phyloP scores from a whole-genome alignment of 1,139 yeast genomes.

The Candida sanyaensis region DNA sequence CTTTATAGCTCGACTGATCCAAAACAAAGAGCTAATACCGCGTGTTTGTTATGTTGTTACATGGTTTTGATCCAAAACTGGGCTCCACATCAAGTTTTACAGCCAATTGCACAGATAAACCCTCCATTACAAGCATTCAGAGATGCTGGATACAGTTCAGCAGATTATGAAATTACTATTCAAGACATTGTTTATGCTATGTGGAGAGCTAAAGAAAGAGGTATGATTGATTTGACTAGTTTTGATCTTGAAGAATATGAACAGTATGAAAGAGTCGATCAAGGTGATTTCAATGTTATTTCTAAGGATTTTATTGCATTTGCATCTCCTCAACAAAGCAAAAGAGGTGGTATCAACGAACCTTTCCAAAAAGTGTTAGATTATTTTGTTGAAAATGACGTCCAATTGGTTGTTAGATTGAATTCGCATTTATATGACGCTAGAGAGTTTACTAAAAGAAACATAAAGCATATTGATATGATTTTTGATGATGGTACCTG shows the following conservation, averaged over 20 bases:
- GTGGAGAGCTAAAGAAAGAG: conserved; percentile 98
- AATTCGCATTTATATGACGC: conserved; percentile 90
- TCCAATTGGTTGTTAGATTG: conserved; percentile 85
- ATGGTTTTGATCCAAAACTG: conserved; percentile 95
- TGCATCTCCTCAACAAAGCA: conserved; percentile 90
- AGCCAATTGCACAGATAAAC: conserved; percentile 88
- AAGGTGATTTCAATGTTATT: conserved; percentile 91
- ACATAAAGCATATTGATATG: conserved; percentile 89
- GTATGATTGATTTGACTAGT: conserved; percentile 81
- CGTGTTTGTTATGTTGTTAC: conserved; percentile 89
- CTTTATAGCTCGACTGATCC: conserved; percentile 84
- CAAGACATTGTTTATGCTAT: conserved; percentile 95
- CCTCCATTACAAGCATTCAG: conserved; percentile 95
- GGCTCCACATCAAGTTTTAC: conserved; percentile 97
- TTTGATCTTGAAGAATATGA: conserved; percentile 94
- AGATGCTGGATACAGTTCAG: conserved; percentile 96
- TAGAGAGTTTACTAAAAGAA: conserved; percentile 76
- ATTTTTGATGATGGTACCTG: conserved; percentile 98
- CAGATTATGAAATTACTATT: conserved; percentile 89
- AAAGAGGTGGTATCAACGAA: conserved; percentile 54
- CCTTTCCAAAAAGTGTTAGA: conserved; percentile 81
- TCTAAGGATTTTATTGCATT: conserved; percentile 95
- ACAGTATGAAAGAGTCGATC: conserved; percentile 91
- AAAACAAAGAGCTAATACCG: conserved; percentile 87
- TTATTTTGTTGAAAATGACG: conserved; percentile 71